Evolutionary conservation across 768 basidiomycete genomes (phyloP).

Genomic region (Auricularia sp.): DNA sequence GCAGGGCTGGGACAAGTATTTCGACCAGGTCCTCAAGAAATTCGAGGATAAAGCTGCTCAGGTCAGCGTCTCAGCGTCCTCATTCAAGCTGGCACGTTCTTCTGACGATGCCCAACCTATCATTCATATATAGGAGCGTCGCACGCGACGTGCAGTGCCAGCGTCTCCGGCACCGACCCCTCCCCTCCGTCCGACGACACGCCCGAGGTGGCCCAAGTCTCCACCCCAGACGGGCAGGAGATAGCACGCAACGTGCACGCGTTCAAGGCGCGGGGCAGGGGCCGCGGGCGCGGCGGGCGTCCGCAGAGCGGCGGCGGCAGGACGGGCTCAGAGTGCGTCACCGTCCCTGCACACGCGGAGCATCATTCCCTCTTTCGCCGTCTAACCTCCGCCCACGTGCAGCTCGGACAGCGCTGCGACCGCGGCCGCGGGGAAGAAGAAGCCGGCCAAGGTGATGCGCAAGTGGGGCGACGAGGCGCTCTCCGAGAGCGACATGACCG

Average conservation of each 20-base stretch:
- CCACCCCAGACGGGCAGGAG: slow-evolving; percentile 69
- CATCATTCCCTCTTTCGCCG: not conserved
- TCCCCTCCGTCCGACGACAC: not conserved
- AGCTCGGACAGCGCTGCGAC: slow-evolving; percentile 50
- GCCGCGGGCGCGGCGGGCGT: slow-evolving; percentile 45
- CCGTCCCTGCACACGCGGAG: not conserved
- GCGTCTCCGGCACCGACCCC: not conserved
- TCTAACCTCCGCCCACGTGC: not conserved
- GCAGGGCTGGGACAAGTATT: slow-evolving; percentile 71
- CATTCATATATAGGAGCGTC: slow-evolving; percentile 47
- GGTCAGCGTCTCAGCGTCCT: slow-evolving; percentile 24
- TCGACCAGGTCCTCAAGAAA: slow-evolving; percentile 63
- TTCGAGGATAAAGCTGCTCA: slow-evolving; percentile 68
- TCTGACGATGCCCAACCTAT: not conserved
- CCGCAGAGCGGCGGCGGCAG: slow-evolving; percentile 38
- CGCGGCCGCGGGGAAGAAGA: slow-evolving; percentile 18
- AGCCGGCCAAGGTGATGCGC: slow-evolving; percentile 59
- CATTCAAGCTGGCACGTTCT: slow-evolving; percentile 3
- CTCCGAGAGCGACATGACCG: slow-evolving; percentile 83
- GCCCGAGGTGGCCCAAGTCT: slow-evolving; percentile 4
- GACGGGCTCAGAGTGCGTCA: slow-evolving; percentile 59
- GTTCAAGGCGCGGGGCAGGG: slow-evolving; percentile 77
- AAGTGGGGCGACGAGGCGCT: slow-evolving; percentile 87
- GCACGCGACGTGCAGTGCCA: slow-evolving; percentile 24
- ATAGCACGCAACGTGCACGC: slow-evolving; percentile 89